A percentile compares a stretch with the other conserved stretches of the same genome.
These are phyloP conservation scores for Corylus americana DNA, from an alignment of 306 rosid species.

Conservation along the genomic window DNA sequence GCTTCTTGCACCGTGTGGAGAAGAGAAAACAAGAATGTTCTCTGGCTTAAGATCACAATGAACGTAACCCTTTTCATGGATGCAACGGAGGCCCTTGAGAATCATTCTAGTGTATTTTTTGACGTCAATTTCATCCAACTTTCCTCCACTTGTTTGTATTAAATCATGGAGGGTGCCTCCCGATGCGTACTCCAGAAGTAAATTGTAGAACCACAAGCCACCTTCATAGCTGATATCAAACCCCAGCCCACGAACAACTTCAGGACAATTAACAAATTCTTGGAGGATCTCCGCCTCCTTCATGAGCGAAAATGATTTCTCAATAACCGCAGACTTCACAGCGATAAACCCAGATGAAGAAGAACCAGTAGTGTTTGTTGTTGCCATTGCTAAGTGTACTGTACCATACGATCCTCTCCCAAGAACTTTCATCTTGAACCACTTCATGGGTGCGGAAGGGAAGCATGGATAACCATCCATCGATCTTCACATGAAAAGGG, in stretches of 20 bases:
- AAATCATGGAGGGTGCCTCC: not conserved
- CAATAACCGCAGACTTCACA: not conserved
- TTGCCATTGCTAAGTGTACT: too few species aligned
- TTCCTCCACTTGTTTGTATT: not conserved
- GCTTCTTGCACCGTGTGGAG: too few species aligned
- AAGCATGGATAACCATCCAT: too few species aligned
- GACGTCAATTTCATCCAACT: not conserved
- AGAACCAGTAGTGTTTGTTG: too few species aligned
- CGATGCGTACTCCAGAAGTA: not conserved
- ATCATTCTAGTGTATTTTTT: not conserved
- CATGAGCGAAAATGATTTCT: not conserved
- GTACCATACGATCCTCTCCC: too few species aligned
- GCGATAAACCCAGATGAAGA: not conserved
- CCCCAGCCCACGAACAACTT: not conserved
- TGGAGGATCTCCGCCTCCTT: not conserved
- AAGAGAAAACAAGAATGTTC: too few species aligned
- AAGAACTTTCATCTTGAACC: too few species aligned
- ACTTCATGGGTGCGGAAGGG: too few species aligned
- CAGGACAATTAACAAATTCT: not conserved
- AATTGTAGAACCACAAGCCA: not conserved
- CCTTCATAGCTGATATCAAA: not conserved
- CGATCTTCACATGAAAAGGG: too few species aligned
- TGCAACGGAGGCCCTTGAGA: too few species aligned
- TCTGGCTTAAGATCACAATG: too few species aligned
- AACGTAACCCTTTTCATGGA: too few species aligned